Evolutionary conservation across 805 yeast genomes (phyloP).

Genomic region (Sugiyamaella valdiviana): DNA sequence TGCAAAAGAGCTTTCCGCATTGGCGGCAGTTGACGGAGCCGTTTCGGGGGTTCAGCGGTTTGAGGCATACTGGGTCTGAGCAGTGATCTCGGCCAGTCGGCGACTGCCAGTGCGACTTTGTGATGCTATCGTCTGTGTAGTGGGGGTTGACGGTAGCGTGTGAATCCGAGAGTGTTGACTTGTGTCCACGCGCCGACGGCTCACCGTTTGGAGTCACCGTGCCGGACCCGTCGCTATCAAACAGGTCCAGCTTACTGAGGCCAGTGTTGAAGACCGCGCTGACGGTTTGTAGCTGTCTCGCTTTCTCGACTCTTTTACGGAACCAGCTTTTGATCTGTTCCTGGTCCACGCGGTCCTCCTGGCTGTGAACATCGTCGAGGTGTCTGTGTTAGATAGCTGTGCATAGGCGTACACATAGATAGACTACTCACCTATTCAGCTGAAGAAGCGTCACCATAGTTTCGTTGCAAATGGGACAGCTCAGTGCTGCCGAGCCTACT

Average conservation of each 20-base stretch:
- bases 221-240: constrained; percentile 37
- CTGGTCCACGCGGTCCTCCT: constrained; percentile 24
- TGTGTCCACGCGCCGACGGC: background rate
- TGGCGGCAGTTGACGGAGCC: constrained; percentile 65
- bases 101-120: constrained; percentile 54
- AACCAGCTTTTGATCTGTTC: constrained; percentile 43
- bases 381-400: constrained; percentile 41
- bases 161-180: background rate
- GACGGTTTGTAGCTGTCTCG: constrained; percentile 31
- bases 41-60: constrained; percentile 42
- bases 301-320: constrained; percentile 36
- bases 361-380: constrained; percentile 60
- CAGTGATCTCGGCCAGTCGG: constrained; percentile 43
- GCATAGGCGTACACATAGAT: background rate
- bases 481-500: constrained; percentile 8
- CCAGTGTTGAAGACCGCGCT: constrained; percentile 27
- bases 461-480: constrained; percentile 69
- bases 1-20: constrained; percentile 71
- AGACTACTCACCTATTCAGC: constrained; percentile 32
- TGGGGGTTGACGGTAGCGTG: constrained; percentile 1
- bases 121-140: constrained; percentile 32
- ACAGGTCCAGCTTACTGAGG: constrained; percentile 42
- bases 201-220: constrained; percentile 2
- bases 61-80: constrained; percentile 37
- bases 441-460: constrained; percentile 45